phyloP scores from a whole-genome alignment of 108 stramenopile genomes.

The Conticribra guillardii region DNA sequence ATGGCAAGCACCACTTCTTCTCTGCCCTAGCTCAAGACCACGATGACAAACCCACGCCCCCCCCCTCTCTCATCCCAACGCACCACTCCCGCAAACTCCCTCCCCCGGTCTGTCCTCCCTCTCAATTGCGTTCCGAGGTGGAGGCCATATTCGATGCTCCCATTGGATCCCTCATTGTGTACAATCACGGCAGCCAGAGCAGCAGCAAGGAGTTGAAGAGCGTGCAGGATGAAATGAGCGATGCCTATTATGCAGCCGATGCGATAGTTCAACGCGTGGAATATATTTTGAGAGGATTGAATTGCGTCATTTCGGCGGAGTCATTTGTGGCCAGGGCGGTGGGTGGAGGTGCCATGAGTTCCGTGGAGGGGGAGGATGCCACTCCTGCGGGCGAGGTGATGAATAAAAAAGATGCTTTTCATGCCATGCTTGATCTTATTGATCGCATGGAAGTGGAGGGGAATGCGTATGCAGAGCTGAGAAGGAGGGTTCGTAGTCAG shows the following conservation, averaged over 20 bases:
- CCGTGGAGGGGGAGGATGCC: constrained; percentile 15
- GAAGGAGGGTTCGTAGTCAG: constrained; percentile 46
- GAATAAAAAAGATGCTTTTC: constrained; percentile 46
- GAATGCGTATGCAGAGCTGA: constrained; percentile 56
- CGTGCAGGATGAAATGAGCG: constrained; percentile 44
- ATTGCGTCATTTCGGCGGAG: constrained; percentile 23
- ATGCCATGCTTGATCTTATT: constrained; percentile 60
- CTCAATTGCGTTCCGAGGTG: constrained; percentile 55
- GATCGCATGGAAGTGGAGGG: constrained; percentile 63
- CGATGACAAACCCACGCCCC: too few relatives aligned
- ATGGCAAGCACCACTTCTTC: too few relatives aligned
- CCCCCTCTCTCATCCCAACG: constrained; percentile 69
- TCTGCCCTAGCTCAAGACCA: too few relatives aligned
- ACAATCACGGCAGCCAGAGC: constrained; percentile 20
- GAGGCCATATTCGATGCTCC: constrained; percentile 65
- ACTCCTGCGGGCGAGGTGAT: background rate
- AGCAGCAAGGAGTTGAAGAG: constrained; percentile 2
- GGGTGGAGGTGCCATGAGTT: constrained; percentile 41
- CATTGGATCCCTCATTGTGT: constrained; percentile 68
- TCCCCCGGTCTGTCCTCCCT: constrained; percentile 64
- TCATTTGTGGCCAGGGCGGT: constrained; percentile 33
- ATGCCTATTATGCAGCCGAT: constrained; percentile 64
- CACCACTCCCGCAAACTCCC: constrained; percentile 71
- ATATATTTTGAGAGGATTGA: constrained; percentile 65
- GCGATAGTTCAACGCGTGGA: constrained; percentile 60